A percentile compares a stretch with the other conserved stretches of the same genome.
Evolutionary conservation across 257 asterid genomes (phyloP).

Genomic region (Buddleja alternifolia): DNA sequence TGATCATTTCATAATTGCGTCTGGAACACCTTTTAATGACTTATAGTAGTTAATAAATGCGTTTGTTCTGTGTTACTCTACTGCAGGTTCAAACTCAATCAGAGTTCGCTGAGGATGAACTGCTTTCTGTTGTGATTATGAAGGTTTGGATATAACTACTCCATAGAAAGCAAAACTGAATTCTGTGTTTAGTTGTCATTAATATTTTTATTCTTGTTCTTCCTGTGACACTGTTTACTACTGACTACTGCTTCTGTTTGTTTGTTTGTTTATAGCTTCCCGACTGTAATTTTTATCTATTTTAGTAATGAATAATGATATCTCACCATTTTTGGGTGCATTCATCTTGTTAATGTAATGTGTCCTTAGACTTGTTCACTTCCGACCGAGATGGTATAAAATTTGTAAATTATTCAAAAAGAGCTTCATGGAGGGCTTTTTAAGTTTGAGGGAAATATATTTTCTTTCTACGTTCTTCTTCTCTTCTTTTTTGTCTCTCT

Average conservation of each 20-base stretch:
- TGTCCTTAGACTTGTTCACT: too few relatives aligned
- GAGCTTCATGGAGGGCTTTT: too few relatives aligned
- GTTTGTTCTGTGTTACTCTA: conserved; percentile 9
- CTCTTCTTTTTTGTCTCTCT: too few relatives aligned
- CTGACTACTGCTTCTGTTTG: not conserved
- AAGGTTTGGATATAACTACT: conserved; percentile 57
- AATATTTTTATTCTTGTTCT: conserved; percentile 15
- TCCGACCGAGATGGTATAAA: too few relatives aligned
- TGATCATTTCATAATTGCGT: conserved; percentile 11
- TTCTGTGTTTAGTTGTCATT: not conserved
- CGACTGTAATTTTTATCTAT: conserved; percentile 17
- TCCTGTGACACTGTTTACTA: conserved; percentile 10
- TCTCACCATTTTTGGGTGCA: not conserved
- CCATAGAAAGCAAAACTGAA: not conserved
- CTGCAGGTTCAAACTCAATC: conserved; percentile 83
- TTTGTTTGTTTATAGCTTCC: conserved; percentile 5
- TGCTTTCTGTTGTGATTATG: conserved; percentile 91
- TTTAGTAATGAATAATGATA: conserved; percentile 9
- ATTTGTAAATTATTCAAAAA: too few relatives aligned
- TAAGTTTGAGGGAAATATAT: too few relatives aligned
- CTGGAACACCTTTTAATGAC: conserved; percentile 3
- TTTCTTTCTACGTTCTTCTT: not conserved
- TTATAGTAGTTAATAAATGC: conserved; percentile 13
- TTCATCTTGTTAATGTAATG: not conserved
- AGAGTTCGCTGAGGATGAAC: conserved; percentile 92